Base-by-base conservation (phyloP, 768 basidiomycete genomes). In the Pisolithus sp. region DNA sequence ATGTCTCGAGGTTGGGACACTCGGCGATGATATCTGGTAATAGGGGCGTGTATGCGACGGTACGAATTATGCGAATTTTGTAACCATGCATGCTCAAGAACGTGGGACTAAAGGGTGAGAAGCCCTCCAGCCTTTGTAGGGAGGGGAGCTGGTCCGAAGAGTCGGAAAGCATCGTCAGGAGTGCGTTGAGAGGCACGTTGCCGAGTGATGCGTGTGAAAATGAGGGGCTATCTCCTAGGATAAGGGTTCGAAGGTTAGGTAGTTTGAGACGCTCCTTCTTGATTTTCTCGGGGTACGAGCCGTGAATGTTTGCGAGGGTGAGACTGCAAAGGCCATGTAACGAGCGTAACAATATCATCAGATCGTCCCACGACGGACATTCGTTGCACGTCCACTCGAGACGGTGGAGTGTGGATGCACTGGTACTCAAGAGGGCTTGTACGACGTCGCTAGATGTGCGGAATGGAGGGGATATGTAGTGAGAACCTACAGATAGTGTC, bases 361-460 rank as follows among this genome's bases (percentile, higher is more conserved):
- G 51, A 55, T 77, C 73, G 20, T 59, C 50, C 59, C 71, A 75
- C 0, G 66, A 64, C 0, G 76, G 76, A 30, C 70, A 62, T 54
- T 78, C 76, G 8, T 72, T 72, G 20, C 71, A 68, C 7, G 64
- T 71, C 75, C 76, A 78, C 53, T 77, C 76, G 1, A 76, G 46
- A 24, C 76, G 68, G 41, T 66, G 68, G 12, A 78, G 63, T n/a
- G 71, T 68, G 26, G 57, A 54, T 3, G 65, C 59, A 26, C 69
- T 71, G 9, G 68, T 59, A 2, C 50, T 45, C 9, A 69, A 57
- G 21, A 77, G 58, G 0, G 68, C 67, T 34, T 61, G 58, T 15
- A 75, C 59, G 20, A 76, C 64, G 23, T 69, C 63, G 1, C 57
- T 48, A 8, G 69, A 67, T 0, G 69, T 71, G 42, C 62, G 63